These are phyloP conservation scores for Peronosclerospora sorghi DNA, from an alignment of 352 stramenopile genomes.

Conservation along the genomic window DNA sequence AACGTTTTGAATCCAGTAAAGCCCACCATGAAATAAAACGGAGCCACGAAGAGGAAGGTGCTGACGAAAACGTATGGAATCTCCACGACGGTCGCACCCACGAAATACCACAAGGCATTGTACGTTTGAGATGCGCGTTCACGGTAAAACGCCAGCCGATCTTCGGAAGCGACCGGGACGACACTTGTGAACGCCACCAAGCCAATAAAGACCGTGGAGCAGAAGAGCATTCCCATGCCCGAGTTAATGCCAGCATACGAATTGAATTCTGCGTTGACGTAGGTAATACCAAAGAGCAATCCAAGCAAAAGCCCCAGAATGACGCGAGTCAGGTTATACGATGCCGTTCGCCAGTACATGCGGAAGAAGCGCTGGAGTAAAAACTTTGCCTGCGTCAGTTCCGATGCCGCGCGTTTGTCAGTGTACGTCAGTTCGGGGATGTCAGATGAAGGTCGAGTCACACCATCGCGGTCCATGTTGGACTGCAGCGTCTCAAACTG, in stretches of 20 bases:
- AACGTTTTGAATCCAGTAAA: conserved; percentile 10
- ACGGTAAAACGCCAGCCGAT: conserved; percentile 81
- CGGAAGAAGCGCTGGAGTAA: conserved; percentile 38
- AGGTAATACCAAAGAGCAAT: conserved; percentile 14
- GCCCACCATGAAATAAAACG: conserved; percentile 12
- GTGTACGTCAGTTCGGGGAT: conserved; percentile 22
- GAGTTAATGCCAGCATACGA: conserved; percentile 21
- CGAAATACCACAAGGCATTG: conserved; percentile 18
- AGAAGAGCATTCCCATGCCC: conserved; percentile 51
- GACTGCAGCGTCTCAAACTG: conserved; percentile 15
- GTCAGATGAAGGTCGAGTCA: conserved; percentile 13
- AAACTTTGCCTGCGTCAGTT: conserved; percentile 17
- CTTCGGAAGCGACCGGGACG: conserved; percentile 48
- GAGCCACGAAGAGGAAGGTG: conserved; percentile 8
- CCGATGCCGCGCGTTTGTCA: conserved; percentile 18
- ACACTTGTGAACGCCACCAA: conserved; percentile 57
- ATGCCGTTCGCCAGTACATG: conserved; percentile 65
- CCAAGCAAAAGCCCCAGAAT: conserved; percentile 16
- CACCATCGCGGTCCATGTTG: conserved; percentile 23
- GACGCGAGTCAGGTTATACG: conserved; percentile 30
- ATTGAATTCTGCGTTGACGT: conserved; percentile 10
- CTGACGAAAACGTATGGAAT: conserved; percentile 38
- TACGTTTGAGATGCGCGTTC: conserved; percentile 64
- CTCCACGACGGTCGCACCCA: conserved; percentile 9
- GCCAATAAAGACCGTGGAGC: conserved; percentile 49